Evolutionary conservation across 768 basidiomycete genomes (phyloP).

Genomic region (Gyrodon lividus): DNA sequence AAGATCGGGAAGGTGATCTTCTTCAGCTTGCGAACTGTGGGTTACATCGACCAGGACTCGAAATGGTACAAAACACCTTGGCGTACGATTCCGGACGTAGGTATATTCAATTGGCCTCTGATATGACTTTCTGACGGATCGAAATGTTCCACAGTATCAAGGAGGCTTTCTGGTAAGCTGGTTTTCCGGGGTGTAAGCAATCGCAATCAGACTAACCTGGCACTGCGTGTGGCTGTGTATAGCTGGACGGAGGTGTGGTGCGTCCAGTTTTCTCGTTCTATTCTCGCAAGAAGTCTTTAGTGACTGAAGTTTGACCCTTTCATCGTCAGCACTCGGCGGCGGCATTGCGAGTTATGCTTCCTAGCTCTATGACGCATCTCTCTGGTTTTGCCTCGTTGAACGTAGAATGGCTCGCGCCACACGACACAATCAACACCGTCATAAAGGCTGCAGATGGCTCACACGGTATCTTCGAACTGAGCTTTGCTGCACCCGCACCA

Average conservation of each 20-base stretch:
- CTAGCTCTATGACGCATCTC: conserved; percentile 49
- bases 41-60: conserved; percentile 55
- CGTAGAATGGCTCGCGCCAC: conserved; percentile 68
- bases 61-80: conserved; percentile 84
- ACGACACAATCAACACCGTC: conserved; percentile 72
- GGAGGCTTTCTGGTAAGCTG: conserved; percentile 75
- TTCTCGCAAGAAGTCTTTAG: not conserved
- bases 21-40: conserved; percentile 58
- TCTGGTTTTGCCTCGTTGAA: conserved; percentile 68
- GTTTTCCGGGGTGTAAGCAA: not conserved
- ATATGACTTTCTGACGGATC: conserved; percentile 2
- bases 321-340: conserved; percentile 60
- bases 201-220: not conserved
- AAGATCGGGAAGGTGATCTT: conserved; percentile 71
- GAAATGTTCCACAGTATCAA: conserved; percentile 51
- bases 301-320: not conserved
- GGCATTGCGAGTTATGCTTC: conserved; percentile 59
- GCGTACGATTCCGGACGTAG: conserved; percentile 78
- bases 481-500: conserved; percentile 55
- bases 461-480: conserved; percentile 62
- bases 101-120: conserved; percentile 24
- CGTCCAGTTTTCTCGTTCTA: conserved; percentile 24
- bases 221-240: conserved; percentile 5
- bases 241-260: conserved; percentile 82
- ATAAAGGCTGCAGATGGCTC: conserved; percentile 46